A percentile compares a stretch with the other conserved stretches of the same genome.
phyloP scores from a whole-genome alignment of 352 stramenopile species.

The Pythium chondricola region DNA sequence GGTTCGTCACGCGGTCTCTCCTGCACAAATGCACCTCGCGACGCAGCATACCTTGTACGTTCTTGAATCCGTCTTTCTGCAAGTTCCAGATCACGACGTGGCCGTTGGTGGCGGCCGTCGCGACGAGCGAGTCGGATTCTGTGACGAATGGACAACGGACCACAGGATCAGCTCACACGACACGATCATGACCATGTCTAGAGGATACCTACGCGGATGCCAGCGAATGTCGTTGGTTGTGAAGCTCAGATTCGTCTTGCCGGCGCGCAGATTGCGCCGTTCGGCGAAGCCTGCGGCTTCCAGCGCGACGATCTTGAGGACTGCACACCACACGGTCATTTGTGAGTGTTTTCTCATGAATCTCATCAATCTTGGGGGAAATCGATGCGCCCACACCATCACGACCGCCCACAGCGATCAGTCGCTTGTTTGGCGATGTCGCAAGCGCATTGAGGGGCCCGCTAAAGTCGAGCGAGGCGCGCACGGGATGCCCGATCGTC shows the following conservation, averaged over 20 bases:
- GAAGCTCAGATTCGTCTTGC: constrained; percentile 82
- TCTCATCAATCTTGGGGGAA: no score
- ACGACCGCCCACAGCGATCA: constrained; percentile 79
- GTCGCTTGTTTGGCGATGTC: constrained; percentile 73
- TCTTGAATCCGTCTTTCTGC: constrained; percentile 81
- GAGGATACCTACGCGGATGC: constrained; percentile 61
- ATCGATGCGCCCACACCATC: no score
- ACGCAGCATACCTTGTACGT: constrained; percentile 60
- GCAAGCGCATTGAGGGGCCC: constrained; percentile 79
- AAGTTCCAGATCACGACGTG: constrained; percentile 86
- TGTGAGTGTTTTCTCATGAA: no score
- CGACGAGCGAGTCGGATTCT: constrained; percentile 81
- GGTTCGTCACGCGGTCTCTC: constrained; percentile 69
- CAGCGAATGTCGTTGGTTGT: constrained; percentile 88
- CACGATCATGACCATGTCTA: neutral
- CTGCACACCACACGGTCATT: constrained; percentile 19
- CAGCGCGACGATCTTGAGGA: constrained; percentile 81
- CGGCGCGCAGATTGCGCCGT: constrained; percentile 78
- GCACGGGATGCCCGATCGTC: constrained; percentile 44
- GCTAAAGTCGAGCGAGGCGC: constrained; percentile 83
- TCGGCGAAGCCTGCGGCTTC: constrained; percentile 72
- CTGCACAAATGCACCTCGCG: neutral
- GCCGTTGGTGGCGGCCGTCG: constrained; percentile 80
- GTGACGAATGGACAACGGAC: neutral
- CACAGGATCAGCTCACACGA: no score